Base-by-base conservation (phyloP, 495 filamentous ascomycete genomes). In the Penicillium tannophilum region DNA sequence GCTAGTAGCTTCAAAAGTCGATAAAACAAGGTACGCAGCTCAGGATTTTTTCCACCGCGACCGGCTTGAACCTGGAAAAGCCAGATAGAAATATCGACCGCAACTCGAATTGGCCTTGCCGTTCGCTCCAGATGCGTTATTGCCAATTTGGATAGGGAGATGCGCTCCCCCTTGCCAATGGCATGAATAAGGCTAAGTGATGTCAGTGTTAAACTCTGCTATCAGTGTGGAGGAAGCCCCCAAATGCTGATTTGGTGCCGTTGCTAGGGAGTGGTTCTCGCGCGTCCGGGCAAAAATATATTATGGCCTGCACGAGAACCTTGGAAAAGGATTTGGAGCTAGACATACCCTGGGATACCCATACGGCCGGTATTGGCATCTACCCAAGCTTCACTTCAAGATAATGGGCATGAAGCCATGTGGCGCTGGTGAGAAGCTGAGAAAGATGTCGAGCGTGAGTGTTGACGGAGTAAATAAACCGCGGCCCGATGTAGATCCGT, bases 71-170 rank as follows among this genome's bases (percentile, higher is more conserved):
- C 87, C 66, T 99, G 94, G 66, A 97, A 98, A 23, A 96, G 87
- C 95, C 95, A 99, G 70, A 99, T 97, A 0, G 92, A 92, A 58
- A 94, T 89, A 69, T 99, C 95, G 51, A 99, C 90, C 19, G 95
- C 95, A 28, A 99, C 79, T 14, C 92, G 86, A 7, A 98, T 78
- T 0, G 94, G 92, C 5, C 87, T 82, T 23, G 83, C 80, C 42
- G 82, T 85, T 33, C 83, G 72, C 60, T 92, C 87, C 57, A 93
- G 81, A 55, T 90, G 86, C 17, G 89, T 80, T 39, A 91, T 80
- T 30, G 92, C 88, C 51, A 97, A 80, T 65, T 91, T 95, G 14
- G 91, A 87, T 9, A 99, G 80, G 24, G 95, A 89, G 52, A 92
- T 80, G 23, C 94, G 84, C 60, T 89, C 77, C 24, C 92, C 92